phyloP scores from a whole-genome alignment of 2,329 filamentous ascomycete species.

The Calonectria henricotiae region DNA sequence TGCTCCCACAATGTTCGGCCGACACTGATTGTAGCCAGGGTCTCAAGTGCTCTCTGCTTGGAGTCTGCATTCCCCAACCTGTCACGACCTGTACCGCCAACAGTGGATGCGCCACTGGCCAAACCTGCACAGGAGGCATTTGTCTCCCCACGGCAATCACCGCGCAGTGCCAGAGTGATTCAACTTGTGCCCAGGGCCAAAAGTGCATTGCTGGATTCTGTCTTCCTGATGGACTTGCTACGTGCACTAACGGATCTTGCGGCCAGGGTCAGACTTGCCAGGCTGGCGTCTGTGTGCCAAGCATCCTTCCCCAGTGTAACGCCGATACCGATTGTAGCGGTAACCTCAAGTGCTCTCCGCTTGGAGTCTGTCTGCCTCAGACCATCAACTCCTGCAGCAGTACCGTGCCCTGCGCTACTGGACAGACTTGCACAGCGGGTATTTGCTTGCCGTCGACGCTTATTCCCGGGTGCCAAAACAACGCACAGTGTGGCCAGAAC shows the following conservation, averaged over 20 bases:
- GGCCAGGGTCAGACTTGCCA: conserved; percentile 4
- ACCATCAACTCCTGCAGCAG: neutral
- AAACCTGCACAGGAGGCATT: conserved; percentile 19
- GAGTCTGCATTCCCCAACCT: conserved; percentile 13
- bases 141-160: conserved; percentile 20
- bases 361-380: conserved; percentile 6
- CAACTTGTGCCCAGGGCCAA: neutral
- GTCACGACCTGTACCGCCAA: neutral
- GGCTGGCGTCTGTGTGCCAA: conserved; percentile 21
- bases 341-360: conserved; percentile 1
- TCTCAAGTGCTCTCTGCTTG: conserved; percentile 10
- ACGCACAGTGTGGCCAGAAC: conserved; percentile 1
- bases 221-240: neutral
- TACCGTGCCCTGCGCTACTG: neutral
- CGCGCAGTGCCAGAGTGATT: conserved; percentile 3
- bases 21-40: neutral
- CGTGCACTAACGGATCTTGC: conserved; percentile 12
- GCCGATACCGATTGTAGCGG: neutral
- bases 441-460: conserved; percentile 11
- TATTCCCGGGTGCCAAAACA: conserved; percentile 8
- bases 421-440: conserved; percentile 5
- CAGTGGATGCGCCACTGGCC: neutral
- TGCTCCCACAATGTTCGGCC: conserved; percentile 1
- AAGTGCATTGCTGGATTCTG: neutral
- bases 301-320: neutral